Evolutionary conservation across 805 yeast species (phyloP).

Genomic region (Cyberlindnera suaveolens): DNA sequence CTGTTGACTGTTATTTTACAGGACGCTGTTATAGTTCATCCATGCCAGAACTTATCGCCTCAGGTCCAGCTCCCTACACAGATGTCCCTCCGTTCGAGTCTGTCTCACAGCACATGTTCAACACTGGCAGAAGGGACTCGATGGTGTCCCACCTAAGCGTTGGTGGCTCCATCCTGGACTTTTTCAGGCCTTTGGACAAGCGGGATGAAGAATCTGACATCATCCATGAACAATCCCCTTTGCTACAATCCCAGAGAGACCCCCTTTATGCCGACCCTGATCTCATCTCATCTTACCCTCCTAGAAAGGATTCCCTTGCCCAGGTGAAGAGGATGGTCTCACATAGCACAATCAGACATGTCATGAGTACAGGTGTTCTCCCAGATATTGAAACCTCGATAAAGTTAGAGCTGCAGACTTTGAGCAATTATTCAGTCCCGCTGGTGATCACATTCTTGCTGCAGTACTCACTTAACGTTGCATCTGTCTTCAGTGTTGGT

Average conservation of each 20-base stretch:
- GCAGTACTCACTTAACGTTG: constrained; percentile 69
- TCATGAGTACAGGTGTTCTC: constrained; percentile 19
- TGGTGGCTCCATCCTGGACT: constrained; percentile 21
- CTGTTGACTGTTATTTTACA: too few species aligned
- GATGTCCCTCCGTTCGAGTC: constrained; percentile 21
- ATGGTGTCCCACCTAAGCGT: constrained; percentile 11
- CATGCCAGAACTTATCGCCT: constrained; percentile 6
- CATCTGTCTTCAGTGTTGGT: constrained; percentile 74
- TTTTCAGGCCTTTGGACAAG: constrained; percentile 15
- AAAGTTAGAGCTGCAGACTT: constrained; percentile 39
- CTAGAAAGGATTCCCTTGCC: constrained; percentile 20
- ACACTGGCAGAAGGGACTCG: constrained; percentile 17
- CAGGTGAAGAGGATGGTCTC: constrained; percentile 21
- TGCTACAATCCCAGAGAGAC: constrained; percentile 17
- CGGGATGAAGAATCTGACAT: constrained; percentile 7
- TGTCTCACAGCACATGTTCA: constrained; percentile 18
- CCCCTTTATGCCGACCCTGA: constrained; percentile 15
- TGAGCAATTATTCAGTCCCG: constrained; percentile 47
- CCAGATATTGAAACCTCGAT: constrained; percentile 19
- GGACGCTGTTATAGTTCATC: too few species aligned
- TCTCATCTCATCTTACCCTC: constrained; percentile 12
- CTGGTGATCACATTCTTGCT: constrained; percentile 59
- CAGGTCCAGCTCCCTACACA: constrained; percentile 22
- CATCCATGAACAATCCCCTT: constrained; percentile 18
- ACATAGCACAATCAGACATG: constrained; percentile 21